phyloP scores from a whole-genome alignment of 2,329 filamentous ascomycete species.

The Neoarthrinium moseri region DNA sequence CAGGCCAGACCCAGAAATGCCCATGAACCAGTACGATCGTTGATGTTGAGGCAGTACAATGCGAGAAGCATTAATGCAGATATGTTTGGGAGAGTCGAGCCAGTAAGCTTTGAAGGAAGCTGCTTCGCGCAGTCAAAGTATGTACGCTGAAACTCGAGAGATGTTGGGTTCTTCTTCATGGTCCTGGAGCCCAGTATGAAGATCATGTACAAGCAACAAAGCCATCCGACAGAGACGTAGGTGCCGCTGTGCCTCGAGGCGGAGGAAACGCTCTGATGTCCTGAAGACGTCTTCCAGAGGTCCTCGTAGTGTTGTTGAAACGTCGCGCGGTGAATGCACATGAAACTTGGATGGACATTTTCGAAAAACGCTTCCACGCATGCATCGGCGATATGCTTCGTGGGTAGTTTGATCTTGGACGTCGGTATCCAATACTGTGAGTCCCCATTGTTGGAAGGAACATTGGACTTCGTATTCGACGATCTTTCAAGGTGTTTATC shows the following conservation, averaged over 20 bases:
- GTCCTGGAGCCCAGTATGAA: constrained; percentile 39
- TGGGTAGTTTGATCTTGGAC: constrained; percentile 26
- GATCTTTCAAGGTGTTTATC: too few relatives aligned
- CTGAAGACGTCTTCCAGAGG: constrained; percentile 27
- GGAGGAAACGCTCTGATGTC: background rate
- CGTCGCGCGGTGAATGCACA: constrained; percentile 36
- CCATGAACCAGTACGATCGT: constrained; percentile 39
- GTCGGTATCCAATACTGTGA: constrained; percentile 17
- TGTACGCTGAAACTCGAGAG: constrained; percentile 30
- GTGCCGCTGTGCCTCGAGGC: constrained; percentile 9
- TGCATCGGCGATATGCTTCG: constrained; percentile 32
- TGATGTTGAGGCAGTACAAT: constrained; percentile 38
- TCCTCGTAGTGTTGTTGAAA: constrained; percentile 36
- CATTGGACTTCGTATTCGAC: background rate
- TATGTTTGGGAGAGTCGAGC: constrained; percentile 37
- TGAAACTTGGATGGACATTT: constrained; percentile 34
- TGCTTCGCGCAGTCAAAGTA: constrained; percentile 31
- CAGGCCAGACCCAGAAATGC: constrained; percentile 37
- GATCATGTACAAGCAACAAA: constrained; percentile 38
- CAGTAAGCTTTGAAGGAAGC: constrained; percentile 33
- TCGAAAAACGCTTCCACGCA: constrained; percentile 38
- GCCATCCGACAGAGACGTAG: constrained; percentile 37
- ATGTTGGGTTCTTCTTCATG: constrained; percentile 27
- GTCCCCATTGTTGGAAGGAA: constrained; percentile 16
- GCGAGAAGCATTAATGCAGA: constrained; percentile 40